Base-by-base conservation (phyloP, 257 asterid species). In the Ilex asprella region DNA sequence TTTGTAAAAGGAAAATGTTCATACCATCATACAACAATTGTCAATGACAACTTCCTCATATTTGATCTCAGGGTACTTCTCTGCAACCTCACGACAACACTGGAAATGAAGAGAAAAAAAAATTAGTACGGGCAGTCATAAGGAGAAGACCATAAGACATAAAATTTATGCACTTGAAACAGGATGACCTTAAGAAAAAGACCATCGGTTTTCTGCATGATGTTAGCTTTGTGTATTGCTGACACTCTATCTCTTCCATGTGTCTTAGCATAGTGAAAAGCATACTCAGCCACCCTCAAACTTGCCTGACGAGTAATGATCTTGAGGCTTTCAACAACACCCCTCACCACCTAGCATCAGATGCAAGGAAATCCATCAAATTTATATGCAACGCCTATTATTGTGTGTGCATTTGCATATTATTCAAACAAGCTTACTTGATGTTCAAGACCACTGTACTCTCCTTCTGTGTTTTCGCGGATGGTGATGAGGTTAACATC, bases 251-350 rank as follows among this genome's bases (percentile, higher is more conserved):
- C 57, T 21, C 57, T 53, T 16, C 57, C 57, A n/a, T 53, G 57
- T 10, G 57, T 6, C 30, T 53, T 15, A 3, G 57, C 57, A 53
- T 53, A 53, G 11, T 53, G 57, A 21, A 53, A 53, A 53, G 57
- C 57, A 53, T 53, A 53, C 30, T 53, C 57, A 53, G 57, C 57
- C 27, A 53, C 57, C 57, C 57, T 53, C 57, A 53, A 21, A 53
- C 57, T 53, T 53, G 57, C 57, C 57, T 53, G 57, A 53, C 57
- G 57, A 3, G 57, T 53, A 53, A 53, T 53, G 57, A 53, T 53
- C 30, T 53, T 53, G 30, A 53, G 30, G 57, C 57, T 53, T 53
- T 53, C 57, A 6, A 53, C 57, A 14, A 53, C 57, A 53, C 57
- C 57, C 30, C 57, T 53, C 57, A 53, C 57, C 30, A 53, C 57